Base-by-base conservation (phyloP, 495 filamentous ascomycete species). In the Penicillium coprophilum region DNA sequence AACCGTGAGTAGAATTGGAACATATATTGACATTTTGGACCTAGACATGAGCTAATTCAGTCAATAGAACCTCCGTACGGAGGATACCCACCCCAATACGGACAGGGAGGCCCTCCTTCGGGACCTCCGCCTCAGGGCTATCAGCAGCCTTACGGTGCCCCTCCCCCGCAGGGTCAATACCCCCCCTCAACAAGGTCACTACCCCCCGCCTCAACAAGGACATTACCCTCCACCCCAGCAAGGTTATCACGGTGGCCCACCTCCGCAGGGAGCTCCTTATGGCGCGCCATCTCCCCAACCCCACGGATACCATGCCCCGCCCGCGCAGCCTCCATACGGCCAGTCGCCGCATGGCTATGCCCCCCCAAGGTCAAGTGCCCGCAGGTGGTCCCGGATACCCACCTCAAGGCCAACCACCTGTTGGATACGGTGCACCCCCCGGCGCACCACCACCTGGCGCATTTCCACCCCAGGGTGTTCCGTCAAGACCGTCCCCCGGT, bases 401-500 rank as follows among this genome's bases (percentile, higher is more conserved):
- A 21, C 70, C 71, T 43, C 63, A 76, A 76, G 55, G 59, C 49
- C 49, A 61, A 50, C 64, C 68, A 17, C 52, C 52, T 8, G 43
- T 32, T 24, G 52, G 41, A 20, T 54, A 54, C 52, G 77, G 78
- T 36, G 72, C 72, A 46, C 76, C 77, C 41, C 73, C 76, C 52
- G 77, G 78, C 39, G 72, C 72, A 46, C 76, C 77, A 44, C 73
- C 76, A 60, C 19, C 70, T 64, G 53, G 56, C 54, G 32, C 40
- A 17, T 62, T 55, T 36, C 66, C 65, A 28, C 55, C 49, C 40
- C 60, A 43, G 17, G 74, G 65, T 5, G 62, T 61, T 19, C 83
- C 85, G 2, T 80, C 83, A 0, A 63, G 73, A 6, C 82, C 86
- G 4, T 85, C 85, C 0, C 66, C 74, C 0, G 87, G 88, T 34